These are phyloP conservation scores for Pilaira anomala DNA, from an alignment of 192 early-diverging fungal species.

Conservation along the genomic window DNA sequence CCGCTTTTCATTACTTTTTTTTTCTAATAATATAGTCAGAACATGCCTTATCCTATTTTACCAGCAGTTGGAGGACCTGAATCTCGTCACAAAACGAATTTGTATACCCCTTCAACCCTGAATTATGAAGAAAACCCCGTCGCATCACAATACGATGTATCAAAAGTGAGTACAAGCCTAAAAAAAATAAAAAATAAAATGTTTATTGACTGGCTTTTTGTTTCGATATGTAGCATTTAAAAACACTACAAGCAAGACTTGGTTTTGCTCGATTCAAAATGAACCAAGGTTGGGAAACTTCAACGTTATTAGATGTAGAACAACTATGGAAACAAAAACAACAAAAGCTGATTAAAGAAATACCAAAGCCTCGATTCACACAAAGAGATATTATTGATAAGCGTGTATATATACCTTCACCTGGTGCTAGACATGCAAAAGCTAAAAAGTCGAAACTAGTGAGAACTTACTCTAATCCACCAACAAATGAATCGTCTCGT, in stretches of 20 bases:
- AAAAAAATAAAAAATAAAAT: not conserved
- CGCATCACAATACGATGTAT: too few relatives aligned
- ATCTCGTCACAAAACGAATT: too few relatives aligned
- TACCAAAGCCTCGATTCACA: constrained; percentile 30
- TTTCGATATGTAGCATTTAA: constrained; percentile 1
- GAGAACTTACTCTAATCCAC: constrained; percentile 20
- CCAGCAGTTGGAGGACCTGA: too few relatives aligned
- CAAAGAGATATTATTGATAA: constrained; percentile 35
- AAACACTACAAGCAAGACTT: constrained; percentile 12
- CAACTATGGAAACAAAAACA: constrained; percentile 29
- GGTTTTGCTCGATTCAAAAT: constrained; percentile 36
- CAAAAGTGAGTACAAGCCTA: not conserved
- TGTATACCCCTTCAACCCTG: too few relatives aligned
- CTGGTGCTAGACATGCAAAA: constrained; percentile 4
- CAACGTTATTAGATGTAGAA: constrained; percentile 29
- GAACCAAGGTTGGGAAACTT: constrained; percentile 33
- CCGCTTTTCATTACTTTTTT: not conserved
- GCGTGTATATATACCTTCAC: constrained; percentile 21
- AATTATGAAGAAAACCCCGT: too few relatives aligned
- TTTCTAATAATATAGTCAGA: not conserved
- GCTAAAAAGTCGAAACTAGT: constrained; percentile 19
- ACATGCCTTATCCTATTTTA: not conserved
- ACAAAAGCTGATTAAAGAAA: constrained; percentile 8
- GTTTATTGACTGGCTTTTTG: not conserved
- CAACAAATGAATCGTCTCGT: not conserved